Conservation (phyloP, 2,329 filamentous ascomycete species). For the Parastagonospora nodorum region DNA sequence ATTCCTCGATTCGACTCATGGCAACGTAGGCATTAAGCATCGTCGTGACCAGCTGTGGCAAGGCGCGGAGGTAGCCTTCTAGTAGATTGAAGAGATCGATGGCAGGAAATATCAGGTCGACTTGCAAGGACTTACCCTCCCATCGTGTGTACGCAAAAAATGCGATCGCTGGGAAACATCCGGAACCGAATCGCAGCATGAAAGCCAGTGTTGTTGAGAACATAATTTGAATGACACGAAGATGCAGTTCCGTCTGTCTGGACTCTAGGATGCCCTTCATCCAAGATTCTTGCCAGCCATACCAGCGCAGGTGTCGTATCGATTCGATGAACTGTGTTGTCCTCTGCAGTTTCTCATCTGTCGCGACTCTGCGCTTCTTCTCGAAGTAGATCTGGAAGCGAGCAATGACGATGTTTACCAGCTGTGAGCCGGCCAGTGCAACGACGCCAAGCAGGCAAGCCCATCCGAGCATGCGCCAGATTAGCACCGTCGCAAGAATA, state of each 20-base stretch:
- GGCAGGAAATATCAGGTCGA: slow-evolving; percentile 86
- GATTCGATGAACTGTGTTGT: slow-evolving; percentile 87
- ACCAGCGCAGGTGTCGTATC: slow-evolving; percentile 79
- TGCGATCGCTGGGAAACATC: slow-evolving; percentile 77
- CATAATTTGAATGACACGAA: slow-evolving; percentile 67
- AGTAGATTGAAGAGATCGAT: slow-evolving; percentile 80
- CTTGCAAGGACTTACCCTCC: slow-evolving; percentile 68
- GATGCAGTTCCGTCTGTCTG: slow-evolving; percentile 68
- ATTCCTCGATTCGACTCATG: slow-evolving; percentile 78
- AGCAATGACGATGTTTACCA: slow-evolving; percentile 71
- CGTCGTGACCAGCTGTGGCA: slow-evolving; percentile 76
- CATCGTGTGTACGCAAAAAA: slow-evolving; percentile 82
- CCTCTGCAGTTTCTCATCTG: slow-evolving; percentile 77
- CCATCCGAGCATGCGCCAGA: slow-evolving; percentile 80
- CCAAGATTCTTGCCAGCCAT: slow-evolving; percentile 82
- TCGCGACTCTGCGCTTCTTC: slow-evolving; percentile 70
- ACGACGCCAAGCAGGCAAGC: slow-evolving; percentile 75
- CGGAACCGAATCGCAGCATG: slow-evolving; percentile 72
- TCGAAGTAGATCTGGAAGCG: slow-evolving; percentile 71
- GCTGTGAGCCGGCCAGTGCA: slow-evolving; percentile 71
- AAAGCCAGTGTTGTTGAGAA: slow-evolving; percentile 68
- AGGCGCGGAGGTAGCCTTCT: slow-evolving; percentile 72
- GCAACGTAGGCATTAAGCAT: slow-evolving; percentile 84
- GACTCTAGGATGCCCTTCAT: slow-evolving; percentile 70
- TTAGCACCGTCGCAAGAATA: slow-evolving; percentile 72